These are phyloP conservation scores for Dothidotthia symphoricarpi DNA, from an alignment of 2,329 filamentous ascomycete species.

Conservation along the genomic window DNA sequence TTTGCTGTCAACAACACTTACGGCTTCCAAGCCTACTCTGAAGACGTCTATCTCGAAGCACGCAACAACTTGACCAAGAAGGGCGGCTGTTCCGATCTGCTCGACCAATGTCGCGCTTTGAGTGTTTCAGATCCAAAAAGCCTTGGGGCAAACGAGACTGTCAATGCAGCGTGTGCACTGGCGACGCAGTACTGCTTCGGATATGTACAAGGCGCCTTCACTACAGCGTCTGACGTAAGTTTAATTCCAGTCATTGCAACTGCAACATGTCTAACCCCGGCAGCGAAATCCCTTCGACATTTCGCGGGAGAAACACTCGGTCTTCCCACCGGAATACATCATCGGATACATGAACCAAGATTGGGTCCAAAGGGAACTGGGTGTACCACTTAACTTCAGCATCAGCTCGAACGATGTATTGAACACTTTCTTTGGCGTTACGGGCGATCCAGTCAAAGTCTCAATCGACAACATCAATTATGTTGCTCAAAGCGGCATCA, in stretches of 20 bases:
- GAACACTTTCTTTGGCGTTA: slow-evolving; percentile 44
- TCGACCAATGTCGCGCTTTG: slow-evolving; percentile 49
- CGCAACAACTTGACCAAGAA: slow-evolving; percentile 39
- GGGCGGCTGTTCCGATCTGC: slow-evolving; percentile 53
- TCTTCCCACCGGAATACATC: slow-evolving; percentile 13
- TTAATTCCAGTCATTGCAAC: neutral
- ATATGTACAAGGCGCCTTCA: slow-evolving; percentile 39
- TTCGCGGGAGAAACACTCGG: slow-evolving; percentile 15
- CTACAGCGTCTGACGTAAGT: slow-evolving; percentile 36
- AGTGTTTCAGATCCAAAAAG: slow-evolving; percentile 50
- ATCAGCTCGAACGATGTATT: slow-evolving; percentile 3
- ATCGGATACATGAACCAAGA: slow-evolving; percentile 45
- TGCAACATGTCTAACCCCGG: slow-evolving; percentile 26
- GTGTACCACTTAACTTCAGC: slow-evolving; percentile 55
- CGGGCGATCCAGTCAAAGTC: slow-evolving; percentile 46
- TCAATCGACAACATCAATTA: slow-evolving; percentile 47
- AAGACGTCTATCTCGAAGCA: slow-evolving; percentile 39
- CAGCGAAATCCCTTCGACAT: slow-evolving; percentile 19
- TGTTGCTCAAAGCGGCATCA: slow-evolving; percentile 48
- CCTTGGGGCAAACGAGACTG: slow-evolving; percentile 14
- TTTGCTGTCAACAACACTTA: slow-evolving; percentile 59
- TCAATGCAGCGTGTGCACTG: slow-evolving; percentile 48
- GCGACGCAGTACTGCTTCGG: slow-evolving; percentile 54
- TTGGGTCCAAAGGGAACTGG: slow-evolving; percentile 56
- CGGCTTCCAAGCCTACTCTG: slow-evolving; percentile 49